Conservation (phyloP, 768 basidiomycete genomes). For the Boletus edulis region DNA sequence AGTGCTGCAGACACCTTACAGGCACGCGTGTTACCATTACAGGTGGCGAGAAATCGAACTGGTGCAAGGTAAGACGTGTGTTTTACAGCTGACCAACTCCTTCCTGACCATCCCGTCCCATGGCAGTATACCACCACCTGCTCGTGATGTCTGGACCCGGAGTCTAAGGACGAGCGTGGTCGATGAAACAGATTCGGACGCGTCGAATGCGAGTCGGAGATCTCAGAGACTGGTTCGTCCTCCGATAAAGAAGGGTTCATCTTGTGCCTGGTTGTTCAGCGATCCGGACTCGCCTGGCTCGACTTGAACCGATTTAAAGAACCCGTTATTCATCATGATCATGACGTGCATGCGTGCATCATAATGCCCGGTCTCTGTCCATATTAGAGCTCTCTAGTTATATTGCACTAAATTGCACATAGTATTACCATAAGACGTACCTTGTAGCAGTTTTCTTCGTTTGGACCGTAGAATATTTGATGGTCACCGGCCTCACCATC, state of each 20-base stretch:
- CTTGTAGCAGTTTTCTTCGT: too few relatives aligned
- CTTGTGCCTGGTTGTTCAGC: conserved; percentile 14
- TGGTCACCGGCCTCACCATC: too few relatives aligned
- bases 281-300: conserved; percentile 6
- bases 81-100: background rate
- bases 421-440: background rate
- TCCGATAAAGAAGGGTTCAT: background rate
- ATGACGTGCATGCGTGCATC: background rate
- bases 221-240: conserved; percentile 11
- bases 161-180: conserved; percentile 3
- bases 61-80: conserved; percentile 12
- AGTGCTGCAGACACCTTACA: background rate
- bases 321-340: too few relatives aligned
- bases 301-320: background rate
- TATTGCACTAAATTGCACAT: background rate
- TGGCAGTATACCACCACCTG: background rate
- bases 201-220: conserved; percentile 8
- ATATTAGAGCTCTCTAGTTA: background rate
- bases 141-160: conserved; percentile 8
- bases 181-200: conserved; percentile 21
- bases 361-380: background rate
- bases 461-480: too few relatives aligned
- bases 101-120: background rate
- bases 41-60: conserved; percentile 13
- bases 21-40: conserved; percentile 13